Base-by-base conservation (phyloP, 176 grass and related monocot genomes). In the Aegilops sharonensis region DNA sequence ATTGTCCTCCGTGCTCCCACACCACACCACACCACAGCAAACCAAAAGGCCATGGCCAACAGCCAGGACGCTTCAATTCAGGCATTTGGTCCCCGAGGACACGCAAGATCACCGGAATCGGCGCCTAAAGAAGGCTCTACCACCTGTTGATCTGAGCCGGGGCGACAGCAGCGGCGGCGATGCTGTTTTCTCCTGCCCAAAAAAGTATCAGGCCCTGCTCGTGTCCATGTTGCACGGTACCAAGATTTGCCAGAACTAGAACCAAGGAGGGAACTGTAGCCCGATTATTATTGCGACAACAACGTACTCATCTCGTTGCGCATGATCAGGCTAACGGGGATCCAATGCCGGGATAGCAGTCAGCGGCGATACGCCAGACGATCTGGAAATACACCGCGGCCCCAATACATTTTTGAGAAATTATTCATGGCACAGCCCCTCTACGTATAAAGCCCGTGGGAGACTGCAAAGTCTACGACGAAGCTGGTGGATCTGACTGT, bases 401-500 rank as follows among this genome's bases (percentile, higher is more conserved):
- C 31, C 75, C 11, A 18, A 9, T 64, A 23, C 63, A 43, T 27
- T 21, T 80, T 68, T 17, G 42, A 78, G 1, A 57, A 34, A 42
- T 81, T 85, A 78, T 82, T 85, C 31, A 32, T n/a, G n/a, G 13
- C 56, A 6, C 23, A 62, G 2, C 13, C 31, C 31, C 4, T 61
- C 11, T 24, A 69, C n/a, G 30, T 39, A 54, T 40, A 48, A 1
- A 77, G 40, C 14, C 30, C 25, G 34, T 9, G 68, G 48, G 61
- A 62, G 75, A 36, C 43, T 11, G 3, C n/a, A 8, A 8, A 13
- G 43, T 79, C 61, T 89, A 84, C 15, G 82, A 81, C 8, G 86
- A 85, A 65, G 78, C 64, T 14, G 82, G 3, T 76, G 85, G 80
- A 92, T 88, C 90, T 74, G 87, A 90, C 61, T 96, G 83, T 77